Evolutionary conservation across 2,329 filamentous ascomycete genomes (phyloP).

Genomic region (Didymella pinodella): DNA sequence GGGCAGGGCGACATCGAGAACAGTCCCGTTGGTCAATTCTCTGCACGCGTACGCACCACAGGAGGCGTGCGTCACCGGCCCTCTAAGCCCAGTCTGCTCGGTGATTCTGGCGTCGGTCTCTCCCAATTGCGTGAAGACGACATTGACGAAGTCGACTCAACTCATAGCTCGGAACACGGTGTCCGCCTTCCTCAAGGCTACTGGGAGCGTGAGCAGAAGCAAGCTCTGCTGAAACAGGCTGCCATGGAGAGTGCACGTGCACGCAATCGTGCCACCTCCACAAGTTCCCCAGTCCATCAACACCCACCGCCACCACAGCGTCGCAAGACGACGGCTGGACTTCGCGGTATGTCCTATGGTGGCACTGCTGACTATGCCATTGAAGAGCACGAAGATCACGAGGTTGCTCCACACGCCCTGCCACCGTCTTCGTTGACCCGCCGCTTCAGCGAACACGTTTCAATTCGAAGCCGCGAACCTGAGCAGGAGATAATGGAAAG

Average conservation of each 20-base stretch:
- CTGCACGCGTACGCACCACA: conserved; percentile 57
- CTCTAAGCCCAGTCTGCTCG: conserved; percentile 78
- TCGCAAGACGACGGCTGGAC: conserved; percentile 52
- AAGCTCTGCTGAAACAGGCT: conserved; percentile 48
- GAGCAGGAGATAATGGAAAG: conserved; percentile 36
- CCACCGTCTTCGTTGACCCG: conserved; percentile 38
- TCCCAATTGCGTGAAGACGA: conserved; percentile 50
- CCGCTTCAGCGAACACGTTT: conserved; percentile 50
- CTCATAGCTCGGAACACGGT: conserved; percentile 64
- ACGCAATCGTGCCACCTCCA: conserved; percentile 42
- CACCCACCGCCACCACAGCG: conserved; percentile 30
- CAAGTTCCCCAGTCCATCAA: conserved; percentile 39
- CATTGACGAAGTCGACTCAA: conserved; percentile 71
- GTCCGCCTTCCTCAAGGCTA: conserved; percentile 48
- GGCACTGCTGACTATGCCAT: conserved; percentile 70
- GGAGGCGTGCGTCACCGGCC: conserved; percentile 74
- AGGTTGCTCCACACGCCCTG: conserved; percentile 57
- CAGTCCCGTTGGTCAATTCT: conserved; percentile 56
- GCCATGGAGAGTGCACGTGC: conserved; percentile 48
- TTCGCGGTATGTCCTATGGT: conserved; percentile 69
- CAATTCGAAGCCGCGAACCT: conserved; percentile 30
- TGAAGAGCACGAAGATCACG: conserved; percentile 73
- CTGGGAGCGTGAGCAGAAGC: conserved; percentile 45
- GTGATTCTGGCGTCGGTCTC: conserved; percentile 57
- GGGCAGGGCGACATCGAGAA: conserved; percentile 75